A percentile compares a stretch with the other conserved stretches of the same genome.
These are phyloP conservation scores for Melampsora abietis-canadensis DNA, from an alignment of 1,284 basidiomycete genomes.

Conservation along the genomic window DNA sequence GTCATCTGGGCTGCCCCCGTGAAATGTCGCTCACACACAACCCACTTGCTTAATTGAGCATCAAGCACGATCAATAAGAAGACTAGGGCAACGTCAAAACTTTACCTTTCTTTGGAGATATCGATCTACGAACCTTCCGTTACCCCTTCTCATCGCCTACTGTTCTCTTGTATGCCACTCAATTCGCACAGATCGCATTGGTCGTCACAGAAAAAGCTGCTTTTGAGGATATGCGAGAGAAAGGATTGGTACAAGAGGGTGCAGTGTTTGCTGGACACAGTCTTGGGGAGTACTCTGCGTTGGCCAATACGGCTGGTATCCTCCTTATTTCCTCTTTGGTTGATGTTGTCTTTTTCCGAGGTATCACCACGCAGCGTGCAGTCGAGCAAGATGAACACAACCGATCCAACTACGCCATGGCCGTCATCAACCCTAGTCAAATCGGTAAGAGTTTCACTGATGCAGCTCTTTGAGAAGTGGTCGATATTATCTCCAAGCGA, in stretches of 20 bases:
- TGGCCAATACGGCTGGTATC: conserved; percentile 93
- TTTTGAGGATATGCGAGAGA: conserved; percentile 95
- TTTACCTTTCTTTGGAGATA: conserved; percentile 83
- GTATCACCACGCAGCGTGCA: conserved; percentile 98
- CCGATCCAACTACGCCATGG: conserved; percentile 96
- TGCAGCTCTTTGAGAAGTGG: no score
- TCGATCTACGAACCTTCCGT: conserved; percentile 75
- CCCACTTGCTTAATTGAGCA: no score
- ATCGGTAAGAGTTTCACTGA: conserved; percentile 92
- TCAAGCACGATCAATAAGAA: no score
- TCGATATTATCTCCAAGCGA: no score
- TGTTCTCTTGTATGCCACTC: conserved; percentile 94
- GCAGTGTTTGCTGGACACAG: conserved; percentile 97
- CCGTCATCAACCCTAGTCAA: conserved; percentile 94
- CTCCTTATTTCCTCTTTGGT: conserved; percentile 92
- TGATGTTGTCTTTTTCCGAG: conserved; percentile 98
- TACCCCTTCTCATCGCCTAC: conserved; percentile 96
- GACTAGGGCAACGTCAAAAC: conserved; percentile 92
- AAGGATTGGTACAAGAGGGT: conserved; percentile 85
- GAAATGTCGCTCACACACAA: no score
- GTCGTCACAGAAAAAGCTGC: conserved; percentile 97
- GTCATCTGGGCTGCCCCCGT: no score
- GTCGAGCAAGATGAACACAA: conserved; percentile 89
- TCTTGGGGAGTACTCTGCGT: conserved; percentile 93
- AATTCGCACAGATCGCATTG: conserved; percentile 96